Evolutionary conservation across 83 land plant genomes (phyloP), one percentile per base, ranked within the genome.

Genomic region (Thuja plicata): DNA sequence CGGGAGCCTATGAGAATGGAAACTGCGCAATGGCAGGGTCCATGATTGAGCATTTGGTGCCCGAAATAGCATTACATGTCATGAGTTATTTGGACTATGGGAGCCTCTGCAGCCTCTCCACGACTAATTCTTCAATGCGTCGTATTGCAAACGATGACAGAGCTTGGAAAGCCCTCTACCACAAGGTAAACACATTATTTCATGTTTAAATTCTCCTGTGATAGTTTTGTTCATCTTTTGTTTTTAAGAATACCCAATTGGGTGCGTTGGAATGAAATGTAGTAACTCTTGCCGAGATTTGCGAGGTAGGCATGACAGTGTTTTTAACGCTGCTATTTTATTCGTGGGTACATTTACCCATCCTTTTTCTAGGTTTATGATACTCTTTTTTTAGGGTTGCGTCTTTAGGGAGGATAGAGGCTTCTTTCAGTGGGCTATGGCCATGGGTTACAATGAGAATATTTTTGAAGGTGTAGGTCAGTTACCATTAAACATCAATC

Each of bases 41-140:
- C 9, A 91, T 91, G 76, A 82, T 91, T 86, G 92, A 91, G 86
- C 89, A 91, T 48, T 88, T 91, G 45, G 92, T 91, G 19, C 92
- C 92, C 10, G 92, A 91, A 66, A 91, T 91, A 21, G 87, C 91
- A 43, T 91, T 87, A 50, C 91, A 91, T 66, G 79, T 89, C 57
- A 84, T 91, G 60, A 91, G 92, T 79, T 89, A 87, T 76, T 73
- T 89, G 88, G 91, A 91, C 70, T 87, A 62, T 43, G 52, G 30
- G 85, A 91, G 92, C 37, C 88, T 91, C 27, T 91, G 92, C 43
- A 48, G 40, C 9, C 81, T 91, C 50, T 91, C 91, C 38, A 89
- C 89, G 92, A 87, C 92, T 30, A 89, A 89, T 62, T 62, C 88
- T 43, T 88, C 77, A 30, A 89, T 91, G 91, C 70, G 88, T 32